A percentile compares a stretch with the other conserved stretches of the same genome.
These are phyloP conservation scores for Pseudoperonospora humuli DNA, from an alignment of 352 stramenopile genomes.

Conservation along the genomic window DNA sequence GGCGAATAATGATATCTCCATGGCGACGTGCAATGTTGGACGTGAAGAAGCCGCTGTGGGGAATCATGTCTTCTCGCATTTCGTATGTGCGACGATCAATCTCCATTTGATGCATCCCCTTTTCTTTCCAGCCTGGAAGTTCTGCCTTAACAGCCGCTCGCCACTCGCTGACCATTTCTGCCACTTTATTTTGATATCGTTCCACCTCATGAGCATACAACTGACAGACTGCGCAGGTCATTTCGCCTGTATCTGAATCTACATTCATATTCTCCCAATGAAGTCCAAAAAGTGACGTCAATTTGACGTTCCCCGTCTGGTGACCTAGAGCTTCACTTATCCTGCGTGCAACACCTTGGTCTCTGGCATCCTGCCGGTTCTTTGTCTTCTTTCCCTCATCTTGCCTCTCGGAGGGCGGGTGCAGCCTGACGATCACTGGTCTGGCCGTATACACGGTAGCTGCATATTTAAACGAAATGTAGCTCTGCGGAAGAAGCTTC, in stretches of 20 bases:
- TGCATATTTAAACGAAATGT: slow-evolving; percentile 54
- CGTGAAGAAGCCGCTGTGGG: slow-evolving; percentile 47
- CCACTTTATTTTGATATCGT: slow-evolving; percentile 39
- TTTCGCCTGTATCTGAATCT: slow-evolving; percentile 20
- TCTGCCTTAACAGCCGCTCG: slow-evolving; percentile 27
- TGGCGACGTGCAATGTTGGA: slow-evolving; percentile 47
- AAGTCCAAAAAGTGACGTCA: slow-evolving; percentile 50
- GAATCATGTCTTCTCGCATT: slow-evolving; percentile 51
- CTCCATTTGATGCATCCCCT: slow-evolving; percentile 51
- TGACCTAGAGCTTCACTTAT: slow-evolving; percentile 19
- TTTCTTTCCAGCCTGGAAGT: slow-evolving; percentile 36
- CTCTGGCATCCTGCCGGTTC: slow-evolving; percentile 5
- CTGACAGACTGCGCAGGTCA: slow-evolving; percentile 30
- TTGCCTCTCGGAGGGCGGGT: slow-evolving; percentile 11
- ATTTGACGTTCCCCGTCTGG: slow-evolving; percentile 26
- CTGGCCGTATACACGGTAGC: slow-evolving; percentile 45
- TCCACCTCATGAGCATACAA: slow-evolving; percentile 41
- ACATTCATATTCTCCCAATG: slow-evolving; percentile 55
- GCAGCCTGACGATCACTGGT: slow-evolving; percentile 37
- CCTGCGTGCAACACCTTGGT: slow-evolving; percentile 18
- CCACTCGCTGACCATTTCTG: slow-evolving; percentile 35
- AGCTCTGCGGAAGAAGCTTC: slow-evolving; percentile 46
- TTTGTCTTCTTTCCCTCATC: slow-evolving; percentile 3
- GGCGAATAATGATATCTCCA: slow-evolving; percentile 48
- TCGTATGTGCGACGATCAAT: slow-evolving; percentile 51